phyloP scores from a whole-genome alignment of 768 basidiomycete species.

The Ephemerocybe angulata region DNA sequence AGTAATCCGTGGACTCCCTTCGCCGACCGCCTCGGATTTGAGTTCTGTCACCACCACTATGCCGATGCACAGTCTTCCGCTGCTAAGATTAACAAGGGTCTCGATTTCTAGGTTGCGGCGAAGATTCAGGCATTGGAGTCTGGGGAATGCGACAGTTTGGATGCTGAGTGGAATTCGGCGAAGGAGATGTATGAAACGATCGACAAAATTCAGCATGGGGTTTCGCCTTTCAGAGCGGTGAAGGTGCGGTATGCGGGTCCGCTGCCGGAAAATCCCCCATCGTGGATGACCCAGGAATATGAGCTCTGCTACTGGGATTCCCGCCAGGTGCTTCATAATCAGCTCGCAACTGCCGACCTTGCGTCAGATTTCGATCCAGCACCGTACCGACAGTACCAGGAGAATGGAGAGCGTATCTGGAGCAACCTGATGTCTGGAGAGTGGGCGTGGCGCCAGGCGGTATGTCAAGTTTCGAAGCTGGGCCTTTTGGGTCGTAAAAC shows the following conservation, averaged over 20 bases:
- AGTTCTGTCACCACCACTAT: conserved; percentile 21
- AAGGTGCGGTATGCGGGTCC: conserved; percentile 14
- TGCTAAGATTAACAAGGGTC: conserved; percentile 13
- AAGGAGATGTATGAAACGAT: conserved; percentile 14
- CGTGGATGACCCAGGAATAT: conserved; percentile 22
- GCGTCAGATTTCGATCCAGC: conserved; percentile 12
- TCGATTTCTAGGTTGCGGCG: conserved; percentile 19
- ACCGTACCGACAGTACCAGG: conserved; percentile 24
- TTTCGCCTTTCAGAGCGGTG: conserved; percentile 14
- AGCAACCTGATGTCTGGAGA: conserved; percentile 34
- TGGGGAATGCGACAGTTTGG: background rate
- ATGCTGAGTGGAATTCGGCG: conserved; percentile 9
- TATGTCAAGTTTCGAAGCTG: conserved; percentile 9
- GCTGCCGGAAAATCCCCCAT: conserved; percentile 13
- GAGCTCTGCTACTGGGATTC: conserved; percentile 19
- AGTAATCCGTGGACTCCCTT: conserved; percentile 8
- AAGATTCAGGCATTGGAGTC: conserved; percentile 5
- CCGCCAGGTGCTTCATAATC: conserved; percentile 16
- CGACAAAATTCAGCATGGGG: conserved; percentile 15
- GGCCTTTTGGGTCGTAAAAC: no score
- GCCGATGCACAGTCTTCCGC: conserved; percentile 16
- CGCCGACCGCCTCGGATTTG: conserved; percentile 13
- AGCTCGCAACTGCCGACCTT: conserved; percentile 17
- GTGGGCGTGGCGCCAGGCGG: conserved; percentile 33
- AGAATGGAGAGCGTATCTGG: conserved; percentile 19